Evolutionary conservation across 2,329 filamentous ascomycete genomes (phyloP).

Genomic region (Monilinia fructicola): DNA sequence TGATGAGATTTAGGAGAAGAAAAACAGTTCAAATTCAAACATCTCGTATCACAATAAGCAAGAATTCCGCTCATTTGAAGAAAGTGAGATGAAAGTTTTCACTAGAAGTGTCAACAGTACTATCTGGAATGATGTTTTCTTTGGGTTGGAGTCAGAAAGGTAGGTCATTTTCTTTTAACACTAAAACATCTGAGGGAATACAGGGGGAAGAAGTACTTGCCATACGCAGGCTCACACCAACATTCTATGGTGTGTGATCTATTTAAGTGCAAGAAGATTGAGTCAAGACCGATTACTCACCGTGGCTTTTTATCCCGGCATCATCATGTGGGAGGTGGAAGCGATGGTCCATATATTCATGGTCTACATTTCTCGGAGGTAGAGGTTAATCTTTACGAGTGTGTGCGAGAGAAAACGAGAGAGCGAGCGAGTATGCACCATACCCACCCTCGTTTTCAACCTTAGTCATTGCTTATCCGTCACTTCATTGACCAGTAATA

Average conservation of each 20-base stretch:
- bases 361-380: background rate
- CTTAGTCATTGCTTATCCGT: too few species aligned
- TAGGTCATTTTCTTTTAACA: background rate
- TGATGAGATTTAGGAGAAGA: background rate
- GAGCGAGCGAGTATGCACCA: too few species aligned
- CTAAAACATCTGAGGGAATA: background rate
- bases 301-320: conserved; percentile 18
- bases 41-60: background rate
- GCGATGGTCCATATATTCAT: conserved; percentile 20
- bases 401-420: background rate
- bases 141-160: background rate
- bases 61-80: background rate
- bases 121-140: too few species aligned
- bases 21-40: background rate
- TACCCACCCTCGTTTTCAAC: too few species aligned
- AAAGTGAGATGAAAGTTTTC: background rate
- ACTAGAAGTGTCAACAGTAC: too few species aligned
- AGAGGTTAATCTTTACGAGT: background rate
- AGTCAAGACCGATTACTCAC: conserved; percentile 19
- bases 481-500: too few species aligned
- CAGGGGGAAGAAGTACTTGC: background rate
- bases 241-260: conserved; percentile 20
- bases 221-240: conserved; percentile 22
- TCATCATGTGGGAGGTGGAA: conserved; percentile 19
- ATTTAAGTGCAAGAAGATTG: conserved; percentile 20